Percentiles rank a stretch among this genome's conserved stretches.
phyloP scores from a whole-genome alignment of 768 basidiomycete species.

The Amanita rubescens region DNA sequence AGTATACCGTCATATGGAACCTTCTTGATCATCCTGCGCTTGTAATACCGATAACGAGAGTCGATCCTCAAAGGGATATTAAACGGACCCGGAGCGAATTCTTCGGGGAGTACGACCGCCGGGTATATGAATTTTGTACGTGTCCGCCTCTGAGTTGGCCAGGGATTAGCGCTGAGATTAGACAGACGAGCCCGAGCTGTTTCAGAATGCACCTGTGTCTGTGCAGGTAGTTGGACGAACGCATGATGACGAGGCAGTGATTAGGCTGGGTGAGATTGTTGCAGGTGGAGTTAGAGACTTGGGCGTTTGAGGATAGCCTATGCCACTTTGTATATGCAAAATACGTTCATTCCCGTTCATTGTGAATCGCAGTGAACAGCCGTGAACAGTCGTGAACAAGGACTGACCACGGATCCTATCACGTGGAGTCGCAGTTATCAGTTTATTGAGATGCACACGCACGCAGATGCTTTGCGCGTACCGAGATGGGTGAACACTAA shows the following conservation, averaged over 20 bases:
- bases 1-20: constrained; percentile 61
- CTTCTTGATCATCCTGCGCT: constrained; percentile 57
- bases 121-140: constrained; percentile 48
- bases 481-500: constrained; percentile 96
- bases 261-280: constrained; percentile 63
- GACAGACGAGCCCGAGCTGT: constrained; percentile 51
- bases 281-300: constrained; percentile 39
- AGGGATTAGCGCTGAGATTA: neutral
- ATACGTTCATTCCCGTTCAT: too few relatives aligned
- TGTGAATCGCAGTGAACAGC: too few relatives aligned
- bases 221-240: constrained; percentile 65
- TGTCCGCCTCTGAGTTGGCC: constrained; percentile 1
- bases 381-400: too few relatives aligned
- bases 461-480: constrained; percentile 86
- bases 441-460: constrained; percentile 86
- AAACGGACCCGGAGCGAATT: constrained; percentile 40
- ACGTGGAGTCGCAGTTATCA: too few relatives aligned
- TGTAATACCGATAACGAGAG: constrained; percentile 56
- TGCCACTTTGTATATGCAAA: too few relatives aligned
- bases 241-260: constrained; percentile 69
- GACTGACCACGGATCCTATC: too few relatives aligned
- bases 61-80: constrained; percentile 47
- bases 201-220: constrained; percentile 50
- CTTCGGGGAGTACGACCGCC: constrained; percentile 38
- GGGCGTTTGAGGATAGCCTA: too few relatives aligned